These are phyloP conservation scores for Colletotrichum horii DNA, from an alignment of 2,329 filamentous ascomycete species.

Conservation along the genomic window DNA sequence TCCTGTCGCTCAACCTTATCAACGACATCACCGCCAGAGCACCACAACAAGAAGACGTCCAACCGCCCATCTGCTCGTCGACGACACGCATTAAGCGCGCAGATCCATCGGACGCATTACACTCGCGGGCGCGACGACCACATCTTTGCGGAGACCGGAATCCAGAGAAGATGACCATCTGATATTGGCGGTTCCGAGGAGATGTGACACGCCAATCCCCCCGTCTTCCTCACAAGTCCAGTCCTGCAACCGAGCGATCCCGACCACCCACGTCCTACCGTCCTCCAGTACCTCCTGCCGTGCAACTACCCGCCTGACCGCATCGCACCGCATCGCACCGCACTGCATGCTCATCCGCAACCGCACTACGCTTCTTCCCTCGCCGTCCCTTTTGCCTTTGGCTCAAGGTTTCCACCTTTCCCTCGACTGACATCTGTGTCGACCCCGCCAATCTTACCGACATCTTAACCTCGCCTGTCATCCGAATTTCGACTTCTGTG, in stretches of 20 bases:
- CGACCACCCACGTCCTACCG: neutral
- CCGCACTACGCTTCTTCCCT: neutral
- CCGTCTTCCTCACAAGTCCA: conserved; percentile 9
- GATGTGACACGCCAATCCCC: conserved; percentile 29
- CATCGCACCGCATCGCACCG: neutral
- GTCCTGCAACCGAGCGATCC: conserved; percentile 3
- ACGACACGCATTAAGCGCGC: neutral
- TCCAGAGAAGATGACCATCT: conserved; percentile 21
- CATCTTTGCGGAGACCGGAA: conserved; percentile 20
- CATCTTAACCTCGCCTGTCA: neutral
- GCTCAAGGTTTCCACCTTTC: neutral
- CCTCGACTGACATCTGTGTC: neutral
- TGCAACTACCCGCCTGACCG: neutral
- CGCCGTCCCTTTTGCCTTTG: neutral
- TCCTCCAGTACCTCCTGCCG: conserved; percentile 7
- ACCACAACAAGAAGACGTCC: neutral
- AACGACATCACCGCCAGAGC: neutral
- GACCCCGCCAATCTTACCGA: neutral
- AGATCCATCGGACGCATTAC: neutral
- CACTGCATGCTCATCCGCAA: neutral
- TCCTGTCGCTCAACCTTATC: neutral
- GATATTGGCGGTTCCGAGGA: conserved; percentile 28
- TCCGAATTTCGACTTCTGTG: neutral
- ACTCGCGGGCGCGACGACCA: conserved; percentile 27
- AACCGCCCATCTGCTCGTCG: neutral